phyloP scores from a whole-genome alignment of 495 filamentous ascomycete genomes.

The Lentithecium fluviatile region DNA sequence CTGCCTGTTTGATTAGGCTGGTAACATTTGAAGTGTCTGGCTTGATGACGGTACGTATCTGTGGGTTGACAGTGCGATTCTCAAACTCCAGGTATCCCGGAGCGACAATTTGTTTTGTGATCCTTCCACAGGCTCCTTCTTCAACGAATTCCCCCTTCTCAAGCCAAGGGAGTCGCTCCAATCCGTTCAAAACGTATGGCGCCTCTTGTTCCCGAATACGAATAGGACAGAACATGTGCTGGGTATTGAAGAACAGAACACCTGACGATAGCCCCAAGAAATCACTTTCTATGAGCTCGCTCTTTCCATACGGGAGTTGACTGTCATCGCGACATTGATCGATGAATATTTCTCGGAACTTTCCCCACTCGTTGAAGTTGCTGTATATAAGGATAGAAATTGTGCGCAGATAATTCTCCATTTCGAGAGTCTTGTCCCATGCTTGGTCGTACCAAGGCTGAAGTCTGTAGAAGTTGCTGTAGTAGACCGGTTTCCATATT shows the following conservation, averaged over 20 bases:
- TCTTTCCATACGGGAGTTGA: too few relatives aligned
- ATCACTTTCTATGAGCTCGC: too few relatives aligned
- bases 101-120: not conserved
- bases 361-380: not conserved
- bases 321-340: too few relatives aligned
- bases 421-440: not conserved
- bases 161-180: not conserved
- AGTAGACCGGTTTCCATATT: not conserved
- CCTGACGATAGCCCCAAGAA: not conserved
- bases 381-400: slow-evolving; percentile 10
- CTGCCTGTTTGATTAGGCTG: not conserved
- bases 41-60: not conserved
- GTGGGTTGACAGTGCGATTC: not conserved
- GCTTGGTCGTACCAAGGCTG: slow-evolving; percentile 2
- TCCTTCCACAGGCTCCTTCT: not conserved
- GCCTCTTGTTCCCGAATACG: not conserved
- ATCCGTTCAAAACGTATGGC: slow-evolving; percentile 1
- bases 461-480: not conserved
- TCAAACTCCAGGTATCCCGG: not conserved
- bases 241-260: not conserved
- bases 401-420: slow-evolving; percentile 7
- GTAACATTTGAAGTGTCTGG: too few relatives aligned
- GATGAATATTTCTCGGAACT: slow-evolving; percentile 11
- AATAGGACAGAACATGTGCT: slow-evolving; percentile 6
- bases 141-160: not conserved